Evolutionary conservation across 169 alveolate species (phyloP), one percentile per base, ranked within the genome.

Genomic region (Amoebophrya sp.): DNA sequence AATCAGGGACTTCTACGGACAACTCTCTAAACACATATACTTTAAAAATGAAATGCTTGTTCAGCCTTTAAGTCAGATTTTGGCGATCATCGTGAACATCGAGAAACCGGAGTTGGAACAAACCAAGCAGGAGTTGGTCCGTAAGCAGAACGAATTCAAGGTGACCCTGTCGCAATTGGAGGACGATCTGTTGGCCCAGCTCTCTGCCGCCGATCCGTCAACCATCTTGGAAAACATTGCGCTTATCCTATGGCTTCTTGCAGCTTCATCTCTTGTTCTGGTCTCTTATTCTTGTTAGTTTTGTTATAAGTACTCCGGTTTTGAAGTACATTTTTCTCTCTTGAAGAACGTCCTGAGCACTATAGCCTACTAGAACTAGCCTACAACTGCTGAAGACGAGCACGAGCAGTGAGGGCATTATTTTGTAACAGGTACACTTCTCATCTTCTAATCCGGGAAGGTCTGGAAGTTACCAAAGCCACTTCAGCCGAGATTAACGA

Each of bases 101-200:
- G 99, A 98, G 94, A 98, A 97, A 95, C 98, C 99, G 41, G 99
- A 98, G 94, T 95, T 98, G 89, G 99, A 98, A 95, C 96, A 97
- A 95, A 95, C 96, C 54, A 98, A 97, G 94, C 98, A 97, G 94
- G 98, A 97, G 89, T 94, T 98, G 83, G 99, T 97, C 33, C 96
- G 98, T 55, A 96, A 96, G 95, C 97, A 97, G 92, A 98, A 98
- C 95, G 98, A 97, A 92, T 97, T 95, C 96, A 96, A 97, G 94
- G 98, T 97, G 55, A 95, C 97, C 90, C 95, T 98, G 91, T 97
- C 98, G 89, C 95, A 97, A 91, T 95, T 97, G 77, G 99, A 98
- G 95, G 98, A 96, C 93, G 98, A 96, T 90, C 96, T 98, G 54
- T 95, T 98, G 90, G 94, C 96, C 89, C 98, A 96, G 95, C 95